phyloP scores from a whole-genome alignment of 2,329 filamentous ascomycete species.

The Diaporthe citri region DNA sequence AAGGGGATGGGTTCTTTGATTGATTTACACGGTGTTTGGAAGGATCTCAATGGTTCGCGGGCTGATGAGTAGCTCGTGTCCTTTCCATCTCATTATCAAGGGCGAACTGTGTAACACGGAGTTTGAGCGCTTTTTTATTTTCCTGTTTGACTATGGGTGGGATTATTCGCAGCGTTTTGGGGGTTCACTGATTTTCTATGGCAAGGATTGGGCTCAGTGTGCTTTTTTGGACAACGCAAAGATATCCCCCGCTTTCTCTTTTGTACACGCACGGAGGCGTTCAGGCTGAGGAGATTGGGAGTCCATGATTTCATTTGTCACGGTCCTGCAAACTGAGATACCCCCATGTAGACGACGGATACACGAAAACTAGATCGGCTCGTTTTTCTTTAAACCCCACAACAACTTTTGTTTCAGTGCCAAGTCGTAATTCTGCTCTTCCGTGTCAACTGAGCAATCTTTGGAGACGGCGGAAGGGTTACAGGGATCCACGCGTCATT shows the following conservation, averaged over 20 bases:
- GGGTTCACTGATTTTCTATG: neutral
- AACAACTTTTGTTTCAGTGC: neutral
- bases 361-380: slow-evolving; percentile 1
- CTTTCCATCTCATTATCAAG: neutral
- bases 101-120: neutral
- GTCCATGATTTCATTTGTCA: slow-evolving; percentile 15
- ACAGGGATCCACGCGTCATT: neutral
- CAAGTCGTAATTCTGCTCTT: neutral
- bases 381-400: neutral
- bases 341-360: slow-evolving; percentile 17
- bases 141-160: neutral
- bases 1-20: neutral
- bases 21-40: neutral
- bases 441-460: neutral
- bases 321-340: slow-evolving; percentile 19
- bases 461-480: neutral
- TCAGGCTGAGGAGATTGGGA: neutral
- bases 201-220: neutral
- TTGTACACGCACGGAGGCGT: slow-evolving; percentile 3
- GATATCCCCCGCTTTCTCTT: slow-evolving; percentile 13
- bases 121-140: neutral
- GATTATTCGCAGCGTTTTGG: neutral
- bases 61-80: neutral
- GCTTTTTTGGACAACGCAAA: slow-evolving; percentile 6
- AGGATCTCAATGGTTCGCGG: neutral